phyloP scores from a whole-genome alignment of 176 grass and related monocot species.

The Leersia perrieri region DNA sequence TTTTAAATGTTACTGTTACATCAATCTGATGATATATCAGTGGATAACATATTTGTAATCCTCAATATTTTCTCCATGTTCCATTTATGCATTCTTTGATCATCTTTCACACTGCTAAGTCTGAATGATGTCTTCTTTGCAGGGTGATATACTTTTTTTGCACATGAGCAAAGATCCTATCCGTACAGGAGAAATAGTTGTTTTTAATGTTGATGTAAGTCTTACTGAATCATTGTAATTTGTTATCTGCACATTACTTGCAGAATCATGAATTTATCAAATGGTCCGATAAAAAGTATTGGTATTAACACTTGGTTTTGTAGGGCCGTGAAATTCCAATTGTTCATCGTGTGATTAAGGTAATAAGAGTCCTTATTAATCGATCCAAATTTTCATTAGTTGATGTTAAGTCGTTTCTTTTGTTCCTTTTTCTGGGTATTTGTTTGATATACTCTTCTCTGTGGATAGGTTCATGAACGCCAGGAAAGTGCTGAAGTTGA shows the following conservation, averaged over 20 bases:
- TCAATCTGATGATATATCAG: neutral
- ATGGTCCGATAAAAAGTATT: neutral
- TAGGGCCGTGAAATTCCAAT: slow-evolving; percentile 83
- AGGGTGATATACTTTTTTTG: slow-evolving; percentile 74
- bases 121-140: neutral
- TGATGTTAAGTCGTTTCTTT: too few relatives aligned
- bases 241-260: neutral
- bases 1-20: neutral
- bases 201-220: slow-evolving; percentile 66
- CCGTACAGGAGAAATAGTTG: slow-evolving; percentile 61
- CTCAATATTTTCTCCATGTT: neutral
- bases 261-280: neutral
- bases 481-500: slow-evolving; percentile 75
- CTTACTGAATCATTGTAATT: neutral
- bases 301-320: slow-evolving; percentile 18
- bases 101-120: neutral
- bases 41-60: neutral
- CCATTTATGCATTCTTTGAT: neutral
- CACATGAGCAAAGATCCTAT: slow-evolving; percentile 59
- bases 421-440: neutral
- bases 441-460: slow-evolving; percentile 22
- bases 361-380: neutral
- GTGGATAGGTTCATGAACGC: slow-evolving; percentile 69
- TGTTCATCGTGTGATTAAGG: slow-evolving; percentile 87
- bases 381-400: neutral